Conservation (phyloP, 2,329 filamentous ascomycete genomes). For the Xylariaceae sp. region DNA sequence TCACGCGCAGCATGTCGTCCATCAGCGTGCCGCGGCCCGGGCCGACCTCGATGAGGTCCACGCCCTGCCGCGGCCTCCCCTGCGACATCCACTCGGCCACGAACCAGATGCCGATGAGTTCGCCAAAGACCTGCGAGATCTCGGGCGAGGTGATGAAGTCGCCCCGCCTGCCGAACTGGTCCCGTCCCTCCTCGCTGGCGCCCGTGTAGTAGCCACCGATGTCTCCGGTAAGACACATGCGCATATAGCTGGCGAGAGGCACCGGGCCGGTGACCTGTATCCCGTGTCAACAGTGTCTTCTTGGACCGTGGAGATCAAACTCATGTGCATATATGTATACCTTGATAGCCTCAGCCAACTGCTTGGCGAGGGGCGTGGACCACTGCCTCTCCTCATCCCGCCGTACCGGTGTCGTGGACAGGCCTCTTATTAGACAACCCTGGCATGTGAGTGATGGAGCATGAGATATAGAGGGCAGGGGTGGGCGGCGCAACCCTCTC, state of each 20-base stretch:
- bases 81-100: constrained; percentile 96
- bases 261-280: constrained; percentile 78
- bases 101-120: constrained; percentile 90
- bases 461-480: constrained; percentile 9
- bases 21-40: constrained; percentile 92
- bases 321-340: too few species aligned
- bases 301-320: too few species aligned
- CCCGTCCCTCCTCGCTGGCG: constrained; percentile 57
- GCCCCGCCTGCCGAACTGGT: constrained; percentile 87
- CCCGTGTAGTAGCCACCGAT: constrained; percentile 90
- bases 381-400: constrained; percentile 52
- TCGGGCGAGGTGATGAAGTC: constrained; percentile 97
- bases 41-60: constrained; percentile 89
- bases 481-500: constrained; percentile 15
- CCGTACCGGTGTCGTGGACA: constrained; percentile 21
- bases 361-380: constrained; percentile 88
- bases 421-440: constrained; percentile 12
- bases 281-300: too few species aligned
- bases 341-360: constrained; percentile 77
- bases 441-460: constrained; percentile 9
- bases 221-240: constrained; percentile 91
- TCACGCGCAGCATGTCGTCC: constrained; percentile 87
- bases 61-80: constrained; percentile 61
- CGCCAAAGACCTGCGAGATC: constrained; percentile 94
- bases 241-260: constrained; percentile 91